Base-by-base conservation (phyloP, 805 yeast species). In the Cyberlindnera amylophila region DNA sequence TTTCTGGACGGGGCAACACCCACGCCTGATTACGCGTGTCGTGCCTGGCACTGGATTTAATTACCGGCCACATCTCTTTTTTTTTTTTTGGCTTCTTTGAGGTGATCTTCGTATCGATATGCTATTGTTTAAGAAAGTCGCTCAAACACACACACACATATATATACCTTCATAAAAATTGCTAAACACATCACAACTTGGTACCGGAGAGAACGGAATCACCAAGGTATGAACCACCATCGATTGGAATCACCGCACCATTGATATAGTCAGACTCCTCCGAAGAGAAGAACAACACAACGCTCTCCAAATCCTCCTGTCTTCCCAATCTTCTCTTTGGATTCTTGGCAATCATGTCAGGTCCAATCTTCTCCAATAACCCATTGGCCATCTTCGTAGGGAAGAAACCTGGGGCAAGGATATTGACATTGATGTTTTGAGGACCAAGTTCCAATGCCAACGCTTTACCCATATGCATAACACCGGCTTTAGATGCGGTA, bases 371-470 rank as follows among this genome's bases (percentile, higher is more conserved):
- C 30, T 67, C 74, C 36, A 84, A 64, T 36, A 83, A 51, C 0
- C 87, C 90, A 46, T 76, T 71, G 32, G 87, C 72, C 89, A 83
- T 82, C 62, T 80, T 83, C 15, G 83, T 72, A 16, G 86, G 86
- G 72, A 83, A 80, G 59, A 81, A 84, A 0, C 91, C 91, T 0
- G 90, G 90, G 6, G 88, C 87, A 49, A 83, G 61, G 11, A 78
- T 66, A 63, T 84, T 83, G 44, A 82, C 88, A 36, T 78, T 82
- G 54, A 83, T 75, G 63, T 82, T 75, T 34, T 70, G 65, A 6
- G 81, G 82, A 2, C 86, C 89, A 53, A 84, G 69, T 55, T 80
- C 82, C 32, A 74, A 60, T 3, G 90, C 85, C 52, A 83, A 70
- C 44, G 71, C 63, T 60, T 76, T 78, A 24, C 82, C 81, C 60